These are phyloP conservation scores for Phaeotremella skinneri DNA, from an alignment of 768 basidiomycete genomes.

Conservation along the genomic window DNA sequence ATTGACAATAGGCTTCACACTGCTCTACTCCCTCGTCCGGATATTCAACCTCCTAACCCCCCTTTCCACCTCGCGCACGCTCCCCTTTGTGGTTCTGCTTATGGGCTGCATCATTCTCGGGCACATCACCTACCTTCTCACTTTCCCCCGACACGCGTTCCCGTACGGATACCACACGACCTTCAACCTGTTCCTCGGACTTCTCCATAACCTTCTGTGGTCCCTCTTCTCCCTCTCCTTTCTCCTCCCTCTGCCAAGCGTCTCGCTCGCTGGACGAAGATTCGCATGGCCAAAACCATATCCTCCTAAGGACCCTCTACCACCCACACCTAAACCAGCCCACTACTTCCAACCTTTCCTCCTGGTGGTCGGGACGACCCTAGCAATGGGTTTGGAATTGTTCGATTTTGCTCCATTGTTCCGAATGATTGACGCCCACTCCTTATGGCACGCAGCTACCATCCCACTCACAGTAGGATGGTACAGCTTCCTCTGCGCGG, in stretches of 20 bases:
- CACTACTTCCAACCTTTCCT: constrained; percentile 23
- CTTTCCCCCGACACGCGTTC: constrained; percentile 72
- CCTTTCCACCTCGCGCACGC: constrained; percentile 16
- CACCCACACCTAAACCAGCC: constrained; percentile 26
- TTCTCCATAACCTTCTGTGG: constrained; percentile 81
- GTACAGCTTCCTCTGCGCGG: constrained; percentile 65
- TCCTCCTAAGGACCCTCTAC: constrained; percentile 46
- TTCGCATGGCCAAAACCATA: constrained; percentile 59
- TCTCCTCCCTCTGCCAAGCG: constrained; percentile 54
- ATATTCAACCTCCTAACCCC: constrained; percentile 69
- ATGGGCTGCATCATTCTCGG: constrained; percentile 60
- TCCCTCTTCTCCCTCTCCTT: constrained; percentile 60
- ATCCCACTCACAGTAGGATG: constrained; percentile 72
- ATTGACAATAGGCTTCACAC: constrained; percentile 71
- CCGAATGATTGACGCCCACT: constrained; percentile 82
- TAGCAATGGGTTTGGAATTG: constrained; percentile 75
- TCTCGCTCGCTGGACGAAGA: constrained; percentile 39
- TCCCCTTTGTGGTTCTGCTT: constrained; percentile 38
- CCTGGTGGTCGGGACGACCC: constrained; percentile 67
- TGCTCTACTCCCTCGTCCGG: constrained; percentile 76
- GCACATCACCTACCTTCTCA: constrained; percentile 75
- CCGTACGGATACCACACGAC: constrained; percentile 84
- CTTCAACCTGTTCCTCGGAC: constrained; percentile 73
- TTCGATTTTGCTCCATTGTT: constrained; percentile 82
- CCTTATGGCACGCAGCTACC: constrained; percentile 88